Evolutionary conservation across 2,329 filamentous ascomycete species (phyloP), one percentile per base, ranked within the genome.

Genomic region (Neofusicoccum cordaticola): DNA sequence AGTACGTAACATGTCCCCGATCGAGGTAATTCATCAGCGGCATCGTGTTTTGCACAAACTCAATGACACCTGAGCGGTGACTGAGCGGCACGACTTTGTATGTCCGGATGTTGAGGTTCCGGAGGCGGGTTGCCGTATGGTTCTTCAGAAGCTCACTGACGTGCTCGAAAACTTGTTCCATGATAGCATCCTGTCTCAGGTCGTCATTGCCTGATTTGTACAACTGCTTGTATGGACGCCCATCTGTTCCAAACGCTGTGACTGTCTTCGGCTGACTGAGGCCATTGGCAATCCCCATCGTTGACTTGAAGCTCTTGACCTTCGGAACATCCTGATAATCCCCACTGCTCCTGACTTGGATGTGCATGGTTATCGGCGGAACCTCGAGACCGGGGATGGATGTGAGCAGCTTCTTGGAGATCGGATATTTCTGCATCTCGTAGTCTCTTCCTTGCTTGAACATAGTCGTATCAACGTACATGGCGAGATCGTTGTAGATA

Each of bases 111-210:
- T 90, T 91, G 11, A 99, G 83, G 68, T 91, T 91, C 5, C 95
- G 89, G 73, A 97, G 93, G 44, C 93, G 90, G 2, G 95, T 97
- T 12, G 89, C 86, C 63, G 92, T 89, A 75, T 98, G 93, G 56
- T 91, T 89, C 74, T 91, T 91, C 31, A 99, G 82, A 22, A 99
- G 86, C 60, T 91, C 91, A 65, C 93, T 98, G 22, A 97, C 95
- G 77, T 96, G 93, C 65, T 93, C 92, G 75, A 99, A 99, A 1
- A 99, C 95, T 78, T 99, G 95, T 77, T 99, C 96, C 96, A 99
- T 99, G 82, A 88, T 99, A 50, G 94, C 92, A 73, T 99, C 95
- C 80, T 99, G 95, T 8, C 96, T 90, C 12, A 99, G 85, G 74
- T 99, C 94, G 75, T 99, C 95, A 73, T 94, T 94, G 17, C 95